Evolutionary conservation across 2,329 filamentous ascomycete species (phyloP).

Genomic region (Xenoacremonium recifei): DNA sequence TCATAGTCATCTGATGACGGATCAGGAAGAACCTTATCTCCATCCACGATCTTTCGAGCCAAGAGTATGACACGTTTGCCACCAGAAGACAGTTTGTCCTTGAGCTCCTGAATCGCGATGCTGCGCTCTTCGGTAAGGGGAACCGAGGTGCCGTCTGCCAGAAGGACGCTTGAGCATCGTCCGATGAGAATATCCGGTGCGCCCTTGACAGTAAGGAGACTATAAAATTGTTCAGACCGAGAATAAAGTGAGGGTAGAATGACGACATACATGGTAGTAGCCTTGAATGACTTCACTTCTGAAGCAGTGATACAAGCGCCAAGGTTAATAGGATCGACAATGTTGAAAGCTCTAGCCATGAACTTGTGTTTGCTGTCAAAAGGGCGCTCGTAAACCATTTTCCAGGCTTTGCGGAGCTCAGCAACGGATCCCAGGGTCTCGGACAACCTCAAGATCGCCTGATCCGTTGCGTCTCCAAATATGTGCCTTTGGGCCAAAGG

Average conservation of each 20-base stretch:
- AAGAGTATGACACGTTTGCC: constrained; percentile 68
- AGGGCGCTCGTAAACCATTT: constrained; percentile 63
- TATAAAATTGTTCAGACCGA: too few species aligned
- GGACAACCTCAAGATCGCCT: constrained; percentile 70
- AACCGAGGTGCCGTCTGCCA: constrained; percentile 51
- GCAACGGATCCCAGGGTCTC: constrained; percentile 56
- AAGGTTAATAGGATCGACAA: constrained; percentile 38
- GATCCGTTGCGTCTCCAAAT: constrained; percentile 74
- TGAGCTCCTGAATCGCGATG: constrained; percentile 55
- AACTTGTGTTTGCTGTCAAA: constrained; percentile 87
- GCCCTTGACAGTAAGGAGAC: constrained; percentile 72
- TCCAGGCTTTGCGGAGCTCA: constrained; percentile 62
- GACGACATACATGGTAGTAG: neutral
- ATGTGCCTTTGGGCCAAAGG: constrained; percentile 63
- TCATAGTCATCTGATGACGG: constrained; percentile 40
- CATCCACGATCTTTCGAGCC: constrained; percentile 56
- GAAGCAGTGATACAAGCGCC: constrained; percentile 30
- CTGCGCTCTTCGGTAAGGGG: constrained; percentile 43
- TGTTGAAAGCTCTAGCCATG: constrained; percentile 64
- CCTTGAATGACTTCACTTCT: neutral
- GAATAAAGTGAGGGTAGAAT: too few species aligned
- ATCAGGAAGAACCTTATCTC: constrained; percentile 35
- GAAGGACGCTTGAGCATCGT: constrained; percentile 58
- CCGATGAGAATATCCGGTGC: constrained; percentile 72
- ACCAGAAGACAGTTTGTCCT: constrained; percentile 66